Base-by-base conservation (phyloP, 495 filamentous ascomycete species). In the Talaromyces ruber region DNA sequence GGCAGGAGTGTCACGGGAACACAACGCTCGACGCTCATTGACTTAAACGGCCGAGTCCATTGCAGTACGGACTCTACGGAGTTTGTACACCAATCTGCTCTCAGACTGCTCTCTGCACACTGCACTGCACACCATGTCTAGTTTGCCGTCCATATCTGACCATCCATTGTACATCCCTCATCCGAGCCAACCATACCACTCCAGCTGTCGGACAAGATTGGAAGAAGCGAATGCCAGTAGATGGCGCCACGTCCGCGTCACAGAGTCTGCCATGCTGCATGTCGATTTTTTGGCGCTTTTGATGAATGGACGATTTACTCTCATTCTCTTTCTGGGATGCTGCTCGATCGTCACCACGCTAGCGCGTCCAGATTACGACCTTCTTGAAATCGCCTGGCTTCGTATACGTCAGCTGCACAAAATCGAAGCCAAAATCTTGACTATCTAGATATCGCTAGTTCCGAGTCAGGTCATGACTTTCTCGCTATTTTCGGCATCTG, bases 401-500 rank as follows among this genome's bases (percentile, higher is more conserved):
- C 39, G 39, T 43, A 9, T 43, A 47, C 21, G 43, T 53, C 39
- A 16, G 43, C 43, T 25, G 28, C 16, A 52, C 8, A 57, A 69
- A 67, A 74, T 73, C n/a, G 4, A 18, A 47, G n/a, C 6, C 43
- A 45, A 45, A 8, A 7, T 45, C 39, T 45, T n/a, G 39, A 37
- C 39, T 45, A 18, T 3, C 16, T 45, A 45, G 34, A 39, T 4
- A 16, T 37, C 32, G 32, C 32, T 37, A 37, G 32, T 37, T 16
- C 34, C 9, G 34, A 39, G 34, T n/a, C 34, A 6, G 34, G 34
- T 39, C 32, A 34, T 16, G 34, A 39, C 12, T 39, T 39, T n/a
- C 34, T 16, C 34, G 3, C 34, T 16, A 4, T 47, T 21, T 21
- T 47, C 43, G 43, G 43, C 14, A 21, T 21, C 16, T n/a, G 16